Base-by-base conservation (phyloP, 2,329 filamentous ascomycete genomes). In the Aspergillus quadrilineatus region DNA sequence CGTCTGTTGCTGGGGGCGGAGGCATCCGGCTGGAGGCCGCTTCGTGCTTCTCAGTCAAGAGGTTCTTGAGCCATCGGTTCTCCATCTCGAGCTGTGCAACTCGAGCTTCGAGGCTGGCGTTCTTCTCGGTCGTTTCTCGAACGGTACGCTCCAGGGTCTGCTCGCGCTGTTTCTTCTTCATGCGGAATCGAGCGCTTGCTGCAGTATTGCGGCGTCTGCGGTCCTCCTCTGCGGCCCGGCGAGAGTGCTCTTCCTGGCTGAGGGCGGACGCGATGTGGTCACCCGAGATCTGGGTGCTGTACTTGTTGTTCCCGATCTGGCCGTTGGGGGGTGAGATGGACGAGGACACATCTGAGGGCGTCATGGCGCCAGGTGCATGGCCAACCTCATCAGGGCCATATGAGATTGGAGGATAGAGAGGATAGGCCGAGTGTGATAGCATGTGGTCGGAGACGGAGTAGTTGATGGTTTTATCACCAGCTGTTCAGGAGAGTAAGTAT, bases 131-230 rank as follows among this genome's bases (percentile, higher is more conserved):
- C 76, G 93, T 89, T 64, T 95, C 91, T 74, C 92, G 91, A 66
- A 90, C 87, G 3, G 85, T 88, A 68, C 85, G 86, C 74, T 93
- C 90, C 51, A 95, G 85, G 7, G 89, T 88, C 74, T 92, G 89
- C 79, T 96, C 91, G 50, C 91, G 88, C 77, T 94, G 90, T 85
- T 96, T 96, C 87, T 96, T 96, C 85, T 96, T 96, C 71, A 94
- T 86, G 58, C 91, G 88, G 82, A 96, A 96, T 49, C 91, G 88
- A 15, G 91, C 91, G 63, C 88, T 92, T 54, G 91, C 91, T 32
- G 91, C 91, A 2, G 92, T 95, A 77, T 96, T 96, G 62, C 91
- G 86, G 57, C 90, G 86, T 49, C 91, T 88, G 78, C 95, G 95
- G 73, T 96, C 91, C 75, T 96, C 91, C 73, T 96, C 91, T 22